Conservation (phyloP, 768 basidiomycete genomes). For the Boletus vinaceobasis region DNA sequence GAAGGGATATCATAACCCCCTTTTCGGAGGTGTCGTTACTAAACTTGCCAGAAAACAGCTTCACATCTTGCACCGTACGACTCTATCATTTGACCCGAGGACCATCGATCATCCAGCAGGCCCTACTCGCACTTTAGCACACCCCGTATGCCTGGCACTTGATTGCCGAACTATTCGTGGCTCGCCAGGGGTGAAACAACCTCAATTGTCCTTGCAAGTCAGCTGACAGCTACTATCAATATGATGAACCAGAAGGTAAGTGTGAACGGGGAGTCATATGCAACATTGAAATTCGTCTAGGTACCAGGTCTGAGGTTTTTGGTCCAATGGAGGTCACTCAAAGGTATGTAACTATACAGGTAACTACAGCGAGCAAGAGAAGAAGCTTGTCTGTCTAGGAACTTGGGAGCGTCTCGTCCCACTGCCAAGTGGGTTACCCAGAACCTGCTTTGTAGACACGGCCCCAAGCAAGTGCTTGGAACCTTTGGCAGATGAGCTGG, state of each 20-base stretch:
- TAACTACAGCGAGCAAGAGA: neutral
- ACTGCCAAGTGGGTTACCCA: conserved; percentile 5
- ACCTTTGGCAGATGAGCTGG: conserved; percentile 17
- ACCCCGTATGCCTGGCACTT: too few relatives aligned
- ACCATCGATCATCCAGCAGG: neutral
- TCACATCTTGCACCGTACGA: neutral
- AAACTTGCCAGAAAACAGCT: neutral
- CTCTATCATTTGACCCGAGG: neutral
- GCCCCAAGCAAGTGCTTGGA: conserved; percentile 55
- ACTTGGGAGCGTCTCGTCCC: neutral
- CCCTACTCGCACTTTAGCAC: neutral
- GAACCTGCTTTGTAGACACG: conserved; percentile 52
- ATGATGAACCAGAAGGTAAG: neutral
- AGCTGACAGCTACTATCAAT: neutral
- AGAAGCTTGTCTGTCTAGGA: neutral
- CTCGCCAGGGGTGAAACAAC: neutral
- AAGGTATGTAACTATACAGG: neutral
- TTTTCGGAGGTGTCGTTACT: neutral
- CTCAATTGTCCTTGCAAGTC: neutral
- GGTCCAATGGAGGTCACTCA: neutral
- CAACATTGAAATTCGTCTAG: neutral
- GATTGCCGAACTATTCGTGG: neutral
- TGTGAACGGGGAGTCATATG: neutral
- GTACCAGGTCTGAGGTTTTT: neutral
- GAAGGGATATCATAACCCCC: neutral